Base-by-base conservation (phyloP, 2,329 filamentous ascomycete species). In the Ophiocordyceps robertsii region DNA sequence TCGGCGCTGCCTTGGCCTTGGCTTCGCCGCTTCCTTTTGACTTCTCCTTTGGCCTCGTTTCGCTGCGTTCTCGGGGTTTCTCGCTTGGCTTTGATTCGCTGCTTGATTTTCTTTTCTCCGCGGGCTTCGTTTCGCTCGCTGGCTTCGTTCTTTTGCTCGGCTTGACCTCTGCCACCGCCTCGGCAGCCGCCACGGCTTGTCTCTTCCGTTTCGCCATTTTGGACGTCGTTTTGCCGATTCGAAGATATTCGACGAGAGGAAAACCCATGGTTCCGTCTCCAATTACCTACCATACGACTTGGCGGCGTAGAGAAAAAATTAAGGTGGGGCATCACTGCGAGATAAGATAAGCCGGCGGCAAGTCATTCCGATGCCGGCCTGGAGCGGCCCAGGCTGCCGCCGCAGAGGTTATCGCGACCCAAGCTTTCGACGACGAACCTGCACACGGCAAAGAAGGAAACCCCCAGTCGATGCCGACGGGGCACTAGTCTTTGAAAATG, bases 131-230 rank as follows among this genome's bases (percentile, higher is more conserved):
- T 27, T 27, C 24, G 32, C 48, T 33, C n/a, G 40, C 29, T 13
- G 51, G 42, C 43, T 60, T 61, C 17, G 54, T 42, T 45, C 62
- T 63, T 41, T 67, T 67, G 13, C 48, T 51, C 1, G 52, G 36
- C 1, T 43, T 44, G 29, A 52, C 21, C 27, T 56, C 57, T 3
- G 49, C n/a, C 6, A 46, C 46, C 14, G 52, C 38, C 11, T 58
- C 54, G 43, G 48, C 53, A 43, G 48, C 51, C 13, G 49, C 44
- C 19, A 48, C 55, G 17, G 62, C 57, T 46, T 63, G 58, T 56
- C 67, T 67, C 66, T 72, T 73, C 55, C 69, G 62, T 51, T 73
- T 73, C 16, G 56, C 66, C 69, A 72, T 72, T 27, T 27, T 6
- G 9, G 24, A 9, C 24, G 24, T 7, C 6, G 24, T 6, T 27